These are phyloP conservation scores for Collybiopsis luxurians DNA, from an alignment of 768 basidiomycete genomes.

Conservation along the genomic window DNA sequence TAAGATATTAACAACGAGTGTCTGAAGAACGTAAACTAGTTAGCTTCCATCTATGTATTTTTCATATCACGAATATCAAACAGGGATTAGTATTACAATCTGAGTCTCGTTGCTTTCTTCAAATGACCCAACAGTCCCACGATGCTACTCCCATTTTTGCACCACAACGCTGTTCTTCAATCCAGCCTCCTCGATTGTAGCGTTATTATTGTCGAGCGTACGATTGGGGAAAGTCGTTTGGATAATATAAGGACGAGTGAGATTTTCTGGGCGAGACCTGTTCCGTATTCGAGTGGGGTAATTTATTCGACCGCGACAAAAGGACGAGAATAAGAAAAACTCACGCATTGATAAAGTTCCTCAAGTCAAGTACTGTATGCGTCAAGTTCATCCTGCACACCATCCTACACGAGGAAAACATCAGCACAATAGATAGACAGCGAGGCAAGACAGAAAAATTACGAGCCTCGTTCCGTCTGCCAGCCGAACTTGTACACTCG, in stretches of 20 bases:
- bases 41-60: too few relatives aligned
- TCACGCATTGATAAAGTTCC: conserved; percentile 88
- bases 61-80: too few relatives aligned
- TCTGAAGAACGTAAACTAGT: too few relatives aligned
- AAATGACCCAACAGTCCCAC: background rate
- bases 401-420: conserved; percentile 44
- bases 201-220: conserved; percentile 57
- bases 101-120: too few relatives aligned
- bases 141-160: conserved; percentile 71
- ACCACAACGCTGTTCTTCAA: conserved; percentile 83
- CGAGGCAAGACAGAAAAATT: background rate
- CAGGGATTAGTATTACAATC: too few relatives aligned
- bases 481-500: conserved; percentile 86
- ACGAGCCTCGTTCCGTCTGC: conserved; percentile 85
- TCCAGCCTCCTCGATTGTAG: conserved; percentile 71
- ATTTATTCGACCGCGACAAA: too few relatives aligned
- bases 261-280: conserved; percentile 72
- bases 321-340: conserved; percentile 30
- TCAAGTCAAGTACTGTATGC: conserved; percentile 83
- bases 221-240: conserved; percentile 88
- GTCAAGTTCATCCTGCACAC: conserved; percentile 86
- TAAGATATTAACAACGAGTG: too few relatives aligned
- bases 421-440: background rate
- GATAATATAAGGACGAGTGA: conserved; percentile 65
- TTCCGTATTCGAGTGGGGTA: too few relatives aligned